Base-by-base conservation (phyloP, 257 asterid species). In the Leonotis leonurus region DNA sequence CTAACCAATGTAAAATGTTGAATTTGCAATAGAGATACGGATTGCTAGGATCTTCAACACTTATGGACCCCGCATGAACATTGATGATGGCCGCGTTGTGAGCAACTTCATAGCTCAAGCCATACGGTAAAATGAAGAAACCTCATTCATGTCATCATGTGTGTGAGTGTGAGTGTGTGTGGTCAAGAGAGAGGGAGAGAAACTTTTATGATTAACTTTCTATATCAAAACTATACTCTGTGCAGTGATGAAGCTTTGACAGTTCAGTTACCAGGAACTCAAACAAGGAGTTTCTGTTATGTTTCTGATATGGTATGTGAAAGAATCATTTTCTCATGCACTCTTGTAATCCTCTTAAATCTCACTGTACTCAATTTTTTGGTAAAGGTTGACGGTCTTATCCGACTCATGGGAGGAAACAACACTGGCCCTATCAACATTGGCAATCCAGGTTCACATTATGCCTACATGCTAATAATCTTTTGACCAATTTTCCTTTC, bases 71-170 rank as follows among this genome's bases (percentile, higher is more conserved):
- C 93, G 98, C 22, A 91, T 91, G 98, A 91, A 91, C 69, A 91
- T 91, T 45, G 98, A 91, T 64, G 98, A 91, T 66, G 98, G 96
- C 21, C 90, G 98, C n/a, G 98, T 91, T 9, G 98, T 91, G 68
- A 88, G 98, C 82, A 91, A 91, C 76, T 91, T 91, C 85, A 60
- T 91, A 59, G 98, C 98, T 74, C 98, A 91, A 73, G 98, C 98
- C 27, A 83, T 91, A 29, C 93, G 98, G 98, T 91, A 43, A 41
- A 41, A 3, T 13, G 20, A 40, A 40, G 20, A n/a, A 18, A n/a
- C 48, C 46, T 40, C 14, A 8, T n/a, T 40, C 48, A 0, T 40
- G 22, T 48, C 49, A 18, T 24, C 12, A 13, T 32, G 17, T 21
- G 16, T 30, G 21, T 29, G 67, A 9, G 46, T 8, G 27, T 6